A percentile compares a stretch with the other conserved stretches of the same genome.
Conservation (phyloP, 768 basidiomycete species). For the Rhodotorula toruloides region DNA sequence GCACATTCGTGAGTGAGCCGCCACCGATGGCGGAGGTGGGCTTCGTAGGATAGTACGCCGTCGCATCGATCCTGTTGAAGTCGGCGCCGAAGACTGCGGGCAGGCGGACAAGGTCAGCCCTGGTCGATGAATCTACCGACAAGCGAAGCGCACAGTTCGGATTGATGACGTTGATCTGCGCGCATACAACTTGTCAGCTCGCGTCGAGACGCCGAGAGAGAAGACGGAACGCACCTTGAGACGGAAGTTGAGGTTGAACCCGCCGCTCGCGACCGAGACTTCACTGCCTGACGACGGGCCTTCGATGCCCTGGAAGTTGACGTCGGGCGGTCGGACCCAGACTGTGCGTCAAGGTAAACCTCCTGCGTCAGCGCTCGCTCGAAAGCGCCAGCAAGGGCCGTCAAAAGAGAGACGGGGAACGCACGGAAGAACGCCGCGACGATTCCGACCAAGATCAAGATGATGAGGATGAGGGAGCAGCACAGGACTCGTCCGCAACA, state of each 20-base stretch:
- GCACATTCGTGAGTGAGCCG: slow-evolving; percentile 33
- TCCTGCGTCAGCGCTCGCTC: not conserved
- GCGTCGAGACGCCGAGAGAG: not conserved
- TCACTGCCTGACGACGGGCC: slow-evolving; percentile 32
- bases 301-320: slow-evolving; percentile 41
- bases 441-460: slow-evolving; percentile 41
- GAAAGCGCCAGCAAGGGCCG: not conserved
- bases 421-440: slow-evolving; percentile 42
- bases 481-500: slow-evolving; percentile 38
- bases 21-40: slow-evolving; percentile 34
- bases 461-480: slow-evolving; percentile 40
- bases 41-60: slow-evolving; percentile 40
- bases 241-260: slow-evolving; percentile 40
- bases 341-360: slow-evolving; percentile 15
- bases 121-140: not conserved
- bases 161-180: slow-evolving; percentile 42
- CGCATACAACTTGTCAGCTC: no score
- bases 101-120: not conserved
- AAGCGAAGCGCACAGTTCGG: slow-evolving; percentile 38
- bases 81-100: slow-evolving; percentile 42
- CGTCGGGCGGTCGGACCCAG: slow-evolving; percentile 43
- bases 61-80: slow-evolving; percentile 38
- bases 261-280: slow-evolving; percentile 20
- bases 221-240: slow-evolving; percentile 25
- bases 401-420: slow-evolving; percentile 1